A percentile compares a stretch with the other conserved stretches of the same genome.
Conservation (phyloP, 2,329 filamentous ascomycete species). For the Colletotrichum plurivorum region DNA sequence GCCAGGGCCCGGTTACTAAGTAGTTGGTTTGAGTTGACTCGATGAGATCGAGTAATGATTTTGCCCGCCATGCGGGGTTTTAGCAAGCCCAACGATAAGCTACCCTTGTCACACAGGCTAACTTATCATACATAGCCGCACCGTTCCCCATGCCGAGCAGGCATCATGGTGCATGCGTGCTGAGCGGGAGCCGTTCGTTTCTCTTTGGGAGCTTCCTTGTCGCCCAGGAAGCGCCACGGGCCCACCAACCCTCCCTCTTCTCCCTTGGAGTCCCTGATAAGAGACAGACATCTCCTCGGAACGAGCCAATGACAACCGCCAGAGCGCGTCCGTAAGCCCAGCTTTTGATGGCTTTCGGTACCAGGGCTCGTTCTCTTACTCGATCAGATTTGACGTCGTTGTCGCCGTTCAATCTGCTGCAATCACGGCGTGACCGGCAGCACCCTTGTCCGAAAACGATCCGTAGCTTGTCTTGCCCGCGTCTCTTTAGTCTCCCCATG, state of each 20-base stretch:
- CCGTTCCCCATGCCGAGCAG: constrained; percentile 29
- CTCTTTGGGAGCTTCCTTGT: constrained; percentile 4
- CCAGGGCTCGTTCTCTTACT: constrained; percentile 32
- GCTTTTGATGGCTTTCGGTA: constrained; percentile 6
- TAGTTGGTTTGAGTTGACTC: constrained; percentile 41
- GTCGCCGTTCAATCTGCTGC: constrained; percentile 16
- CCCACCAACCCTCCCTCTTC: background rate
- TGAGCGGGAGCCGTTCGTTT: constrained; percentile 30
- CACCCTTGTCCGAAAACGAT: constrained; percentile 27
- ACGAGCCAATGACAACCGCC: constrained; percentile 20
- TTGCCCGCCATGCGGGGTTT: constrained; percentile 39
- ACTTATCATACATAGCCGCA: constrained; percentile 32
- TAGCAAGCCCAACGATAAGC: constrained; percentile 31
- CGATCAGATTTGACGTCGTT: constrained; percentile 39
- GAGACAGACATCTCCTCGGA: constrained; percentile 10
- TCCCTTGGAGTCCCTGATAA: constrained; percentile 28
- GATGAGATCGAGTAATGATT: constrained; percentile 48
- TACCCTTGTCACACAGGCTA: constrained; percentile 36
- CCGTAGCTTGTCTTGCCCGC: constrained; percentile 26
- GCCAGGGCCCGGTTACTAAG: too few species aligned
- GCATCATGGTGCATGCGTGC: constrained; percentile 14
- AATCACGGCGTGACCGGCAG: constrained; percentile 39
- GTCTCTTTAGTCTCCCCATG: constrained; percentile 14
- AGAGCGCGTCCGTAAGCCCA: background rate
- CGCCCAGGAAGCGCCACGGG: constrained; percentile 12